Conservation (phyloP, 257 asterid genomes). For the Striga asiatica region DNA sequence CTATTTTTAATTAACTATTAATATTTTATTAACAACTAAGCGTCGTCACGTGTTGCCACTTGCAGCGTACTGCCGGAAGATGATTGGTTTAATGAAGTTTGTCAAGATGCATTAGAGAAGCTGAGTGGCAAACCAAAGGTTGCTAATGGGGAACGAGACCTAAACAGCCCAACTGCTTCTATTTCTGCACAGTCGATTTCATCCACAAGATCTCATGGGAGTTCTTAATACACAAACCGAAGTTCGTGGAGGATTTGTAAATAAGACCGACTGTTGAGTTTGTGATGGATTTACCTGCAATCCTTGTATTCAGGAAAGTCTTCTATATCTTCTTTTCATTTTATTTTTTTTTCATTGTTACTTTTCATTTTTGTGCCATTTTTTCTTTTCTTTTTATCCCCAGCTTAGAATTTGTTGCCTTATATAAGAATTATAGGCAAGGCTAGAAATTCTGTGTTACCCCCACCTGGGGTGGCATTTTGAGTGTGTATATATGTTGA, state of each 20-base stretch:
- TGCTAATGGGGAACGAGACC: slow-evolving; percentile 78
- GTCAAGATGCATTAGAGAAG: slow-evolving; percentile 84
- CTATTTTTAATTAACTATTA: no score
- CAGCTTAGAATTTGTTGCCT: no score
- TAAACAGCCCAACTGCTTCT: slow-evolving; percentile 94
- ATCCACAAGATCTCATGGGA: slow-evolving; percentile 86
- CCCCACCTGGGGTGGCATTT: no score
- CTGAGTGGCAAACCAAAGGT: slow-evolving; percentile 80
- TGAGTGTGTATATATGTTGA: no score
- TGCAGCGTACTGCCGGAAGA: slow-evolving; percentile 90
- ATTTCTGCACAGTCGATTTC: slow-evolving; percentile 95
- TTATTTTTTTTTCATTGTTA: no score
- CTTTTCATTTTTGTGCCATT: background rate
- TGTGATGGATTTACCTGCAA: slow-evolving; percentile 14
- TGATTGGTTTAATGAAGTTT: slow-evolving; percentile 76
- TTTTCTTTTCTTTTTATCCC: background rate
- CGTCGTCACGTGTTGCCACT: slow-evolving; percentile 5
- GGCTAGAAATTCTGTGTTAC: no score
- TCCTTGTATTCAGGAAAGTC: slow-evolving; percentile 12
- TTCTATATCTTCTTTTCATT: no score
- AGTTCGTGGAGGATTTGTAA: slow-evolving; percentile 24
- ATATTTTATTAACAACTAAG: no score
- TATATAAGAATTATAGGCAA: no score
- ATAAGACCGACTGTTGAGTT: slow-evolving; percentile 20
- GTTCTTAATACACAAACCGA: slow-evolving; percentile 41